Evolutionary conservation across 106 monocot genomes (phyloP), one percentile per base, ranked within the genome.

Genomic region (Dactylorhiza incarnata): DNA sequence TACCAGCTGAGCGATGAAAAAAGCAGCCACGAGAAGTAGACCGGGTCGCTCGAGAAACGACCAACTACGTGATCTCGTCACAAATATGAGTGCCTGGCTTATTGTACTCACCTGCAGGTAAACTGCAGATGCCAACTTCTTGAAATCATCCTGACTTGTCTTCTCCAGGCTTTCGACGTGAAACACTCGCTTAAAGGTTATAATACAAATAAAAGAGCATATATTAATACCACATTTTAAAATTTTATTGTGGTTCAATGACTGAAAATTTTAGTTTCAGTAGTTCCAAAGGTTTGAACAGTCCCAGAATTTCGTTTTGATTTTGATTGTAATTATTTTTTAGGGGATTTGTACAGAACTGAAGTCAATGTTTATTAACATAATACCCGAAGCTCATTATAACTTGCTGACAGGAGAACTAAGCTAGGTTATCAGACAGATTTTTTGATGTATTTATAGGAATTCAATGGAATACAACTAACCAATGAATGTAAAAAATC

Each of bases 51-150:
- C 90, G 25, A 82, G 44, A 63, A 84, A 87, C 37, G 90, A 90
- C 90, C 90, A 90, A 78, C 85, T 85, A 7, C 90, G 90, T 16
- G 90, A 77, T 68, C 90, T 80, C 0, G 90, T 90, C 72, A 90
- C 90, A 67, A 90, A 90, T 73, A 90, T 90, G 77, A 80, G 80
- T 54, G 80, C 80, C 68, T 80, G 80, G 74, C 80, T 80, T 58
- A 80, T 80, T 26, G 80, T 90, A 78, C 90, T 90, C 75, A 90
- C 90, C 87, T 90, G 90, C 68, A 90, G 71, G 82, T 90, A 90
- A 48, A 90, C 77, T 2, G 90, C 90, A n/a, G 90, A 84, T 12
- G 90, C 90, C 71, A 90, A 80, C 85, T 86, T 90, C 65, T 85
- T 84, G 55, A 90, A 87, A 73, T 90, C 90, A 77, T 90, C 87